Evolutionary conservation across 345 rosid species (phyloP), one percentile per base, ranked within the genome.

Genomic region (Sisymbrium altissimum): DNA sequence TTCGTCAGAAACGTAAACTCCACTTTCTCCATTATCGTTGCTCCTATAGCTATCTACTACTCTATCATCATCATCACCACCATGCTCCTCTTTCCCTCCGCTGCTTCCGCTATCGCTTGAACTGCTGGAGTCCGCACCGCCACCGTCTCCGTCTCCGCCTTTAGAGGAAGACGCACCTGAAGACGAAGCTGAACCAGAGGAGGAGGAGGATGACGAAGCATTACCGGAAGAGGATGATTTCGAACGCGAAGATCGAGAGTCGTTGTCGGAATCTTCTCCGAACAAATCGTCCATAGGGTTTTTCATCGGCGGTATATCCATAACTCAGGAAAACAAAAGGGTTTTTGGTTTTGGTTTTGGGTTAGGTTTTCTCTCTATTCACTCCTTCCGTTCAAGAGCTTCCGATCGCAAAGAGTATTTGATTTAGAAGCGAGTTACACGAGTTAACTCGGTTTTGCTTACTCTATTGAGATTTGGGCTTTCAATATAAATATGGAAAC

Each of bases 201-300:
- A 78, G 0, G 89, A 80, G 0, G 90, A 80, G 2, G 90, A 84
- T 0, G 89, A 83, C 11, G 79, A 66, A n/a, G 89, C 82, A 10
- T 86, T 77, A 2, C 88, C 83, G 9, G 84, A 78, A 13, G 82
- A 79, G 12, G 82, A 74, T 1, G 82, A 79, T 45, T 71, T 76
- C 21, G 92, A 83, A 21, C 82, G 86, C 0, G 93, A 89, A 38
- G 79, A 61, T 71, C 38, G 87, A 30, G 85, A 60, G 5, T 73
- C 82, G 61, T 74, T 81, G 48, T 68, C 77, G 50, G 59, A 77
- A 32, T 81, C 82, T 46, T 85, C 87, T 0, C 89, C 92, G 69
- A 83, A 87, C 30, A 87, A 45, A 64, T 80, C 86, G 13, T 35
- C 54, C 59, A 78, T 61, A 7, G 69, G 68, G 8, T 64, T 66